phyloP scores from a whole-genome alignment of 768 basidiomycete genomes.

The Leucocoprinus birnbaumii region DNA sequence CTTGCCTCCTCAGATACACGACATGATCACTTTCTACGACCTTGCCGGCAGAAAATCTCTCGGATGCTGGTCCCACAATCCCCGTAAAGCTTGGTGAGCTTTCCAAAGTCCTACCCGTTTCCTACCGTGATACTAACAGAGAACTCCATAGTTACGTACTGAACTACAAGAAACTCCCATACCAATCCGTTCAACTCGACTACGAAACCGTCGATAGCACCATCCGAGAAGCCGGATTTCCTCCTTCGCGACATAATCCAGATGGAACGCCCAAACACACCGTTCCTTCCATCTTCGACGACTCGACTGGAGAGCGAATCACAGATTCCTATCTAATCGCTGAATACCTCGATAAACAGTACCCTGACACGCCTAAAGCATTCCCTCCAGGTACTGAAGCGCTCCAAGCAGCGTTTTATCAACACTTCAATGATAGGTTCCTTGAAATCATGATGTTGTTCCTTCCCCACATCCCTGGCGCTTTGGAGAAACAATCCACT shows the following conservation, averaged over 20 bases:
- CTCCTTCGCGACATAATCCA: conserved; percentile 26
- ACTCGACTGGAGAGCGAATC: conserved; percentile 27
- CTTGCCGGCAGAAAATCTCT: conserved; percentile 23
- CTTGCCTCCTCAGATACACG: too few species aligned
- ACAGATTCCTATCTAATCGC: conserved; percentile 24
- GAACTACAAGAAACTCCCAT: conserved; percentile 34
- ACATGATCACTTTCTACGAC: conserved; percentile 34
- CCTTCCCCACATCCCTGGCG: background rate
- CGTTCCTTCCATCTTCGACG: conserved; percentile 49
- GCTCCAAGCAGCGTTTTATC: conserved; percentile 26
- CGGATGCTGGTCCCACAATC: conserved; percentile 29
- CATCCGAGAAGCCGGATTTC: conserved; percentile 32
- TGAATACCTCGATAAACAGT: conserved; percentile 39
- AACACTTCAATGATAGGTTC: background rate
- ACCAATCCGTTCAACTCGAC: conserved; percentile 50
- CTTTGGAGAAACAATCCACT: background rate
- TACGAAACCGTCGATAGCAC: conserved; percentile 42
- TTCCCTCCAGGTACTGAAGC: conserved; percentile 27
- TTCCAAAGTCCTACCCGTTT: background rate
- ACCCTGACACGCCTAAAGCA: conserved; percentile 31
- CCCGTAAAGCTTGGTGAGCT: conserved; percentile 24
- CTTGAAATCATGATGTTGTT: background rate
- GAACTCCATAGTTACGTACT: conserved; percentile 23
- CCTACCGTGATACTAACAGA: background rate
- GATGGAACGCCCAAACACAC: conserved; percentile 38